phyloP scores from a whole-genome alignment of 768 basidiomycete species.

The Pholiota microspora region DNA sequence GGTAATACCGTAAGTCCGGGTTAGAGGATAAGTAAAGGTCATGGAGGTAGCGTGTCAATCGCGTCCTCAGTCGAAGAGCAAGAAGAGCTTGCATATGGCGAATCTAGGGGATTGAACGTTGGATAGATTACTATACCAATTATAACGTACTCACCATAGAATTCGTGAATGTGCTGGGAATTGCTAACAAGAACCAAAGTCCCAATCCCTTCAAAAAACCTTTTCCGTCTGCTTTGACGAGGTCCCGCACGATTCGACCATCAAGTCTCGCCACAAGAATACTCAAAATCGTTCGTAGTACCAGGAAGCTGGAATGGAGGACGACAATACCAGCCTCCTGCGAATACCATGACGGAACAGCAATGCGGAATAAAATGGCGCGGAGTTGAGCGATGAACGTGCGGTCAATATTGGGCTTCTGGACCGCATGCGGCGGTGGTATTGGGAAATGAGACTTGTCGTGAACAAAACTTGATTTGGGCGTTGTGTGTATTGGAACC shows the following conservation, averaged over 20 bases:
- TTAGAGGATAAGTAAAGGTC: slow-evolving; percentile 85
- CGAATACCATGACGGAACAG: slow-evolving; percentile 56
- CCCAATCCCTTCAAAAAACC: slow-evolving; percentile 82
- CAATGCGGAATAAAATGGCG: slow-evolving; percentile 70
- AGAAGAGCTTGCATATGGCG: slow-evolving; percentile 87
- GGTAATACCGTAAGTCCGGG: slow-evolving; percentile 72
- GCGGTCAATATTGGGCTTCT: slow-evolving; percentile 67
- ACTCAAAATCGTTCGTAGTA: slow-evolving; percentile 83
- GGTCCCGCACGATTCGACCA: slow-evolving; percentile 83
- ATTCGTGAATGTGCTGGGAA: slow-evolving; percentile 95
- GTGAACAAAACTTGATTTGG: slow-evolving; percentile 42
- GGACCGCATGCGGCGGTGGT: slow-evolving; percentile 35
- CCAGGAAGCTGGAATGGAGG: slow-evolving; percentile 81
- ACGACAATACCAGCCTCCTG: slow-evolving; percentile 74
- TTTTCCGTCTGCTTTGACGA: slow-evolving; percentile 82
- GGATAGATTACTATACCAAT: not conserved
- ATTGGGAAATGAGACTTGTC: slow-evolving; percentile 65
- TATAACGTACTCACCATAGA: slow-evolving; percentile 62
- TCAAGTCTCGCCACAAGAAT: slow-evolving; percentile 87
- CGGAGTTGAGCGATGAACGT: slow-evolving; percentile 71
- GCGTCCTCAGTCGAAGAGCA: slow-evolving; percentile 77
- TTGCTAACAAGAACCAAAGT: slow-evolving; percentile 86
- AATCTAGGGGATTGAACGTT: slow-evolving; percentile 47
- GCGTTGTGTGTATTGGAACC: slow-evolving; percentile 48
- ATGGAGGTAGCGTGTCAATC: slow-evolving; percentile 86